Evolutionary conservation across 163 green algal species (phyloP), one percentile per base, ranked within the genome.

Genomic region (Prototheca cutis): DNA sequence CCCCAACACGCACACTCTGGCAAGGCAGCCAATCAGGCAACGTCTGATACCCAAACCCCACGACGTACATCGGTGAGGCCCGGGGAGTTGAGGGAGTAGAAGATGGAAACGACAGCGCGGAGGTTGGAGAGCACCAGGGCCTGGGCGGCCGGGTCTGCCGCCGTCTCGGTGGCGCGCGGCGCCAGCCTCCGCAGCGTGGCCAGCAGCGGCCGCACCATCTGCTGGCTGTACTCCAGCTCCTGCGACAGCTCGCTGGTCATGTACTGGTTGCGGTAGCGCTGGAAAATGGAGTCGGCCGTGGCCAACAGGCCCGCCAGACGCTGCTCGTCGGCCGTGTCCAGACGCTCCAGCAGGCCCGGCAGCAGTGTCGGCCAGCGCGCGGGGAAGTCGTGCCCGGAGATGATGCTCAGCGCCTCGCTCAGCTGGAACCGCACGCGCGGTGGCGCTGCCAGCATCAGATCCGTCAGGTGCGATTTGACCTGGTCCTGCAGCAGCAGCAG

Each of bases 221-320:
- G 59, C 70, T 89, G 79, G 33, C 61, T 78, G 52, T 84, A 79
- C 28, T 79, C 71, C 60, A 93, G 71, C 67, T 90, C 81, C 8
- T 71, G 39, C 34, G 58, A 75, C 66, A 88, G 64, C 33, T 62
- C 55, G 23, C 61, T 53, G 0, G 51, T 77, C 70, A 86, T 81
- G 58, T 79, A 77, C 59, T 80, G 69, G 51, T 70, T 71, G 10
- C 63, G 53, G 70, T 88, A 95, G 21, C 89, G 77, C 72, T 95
- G 91, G 74, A 91, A 95, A 51, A 97, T 95, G 51, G 85, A 87
- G 76, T 96, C 94, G 30, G 84, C 86, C 2, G 89, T 95, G 36
- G 77, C 65, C 24, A 95, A 72, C 47, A 94, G 82, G 4, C 90
- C 88, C 40, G 77, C 76, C 30, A 90, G 73, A 4, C 73, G 64